Evolutionary conservation across 2,329 filamentous ascomycete species (phyloP), one percentile per base, ranked within the genome.

Genomic region (Neonectria punicea): DNA sequence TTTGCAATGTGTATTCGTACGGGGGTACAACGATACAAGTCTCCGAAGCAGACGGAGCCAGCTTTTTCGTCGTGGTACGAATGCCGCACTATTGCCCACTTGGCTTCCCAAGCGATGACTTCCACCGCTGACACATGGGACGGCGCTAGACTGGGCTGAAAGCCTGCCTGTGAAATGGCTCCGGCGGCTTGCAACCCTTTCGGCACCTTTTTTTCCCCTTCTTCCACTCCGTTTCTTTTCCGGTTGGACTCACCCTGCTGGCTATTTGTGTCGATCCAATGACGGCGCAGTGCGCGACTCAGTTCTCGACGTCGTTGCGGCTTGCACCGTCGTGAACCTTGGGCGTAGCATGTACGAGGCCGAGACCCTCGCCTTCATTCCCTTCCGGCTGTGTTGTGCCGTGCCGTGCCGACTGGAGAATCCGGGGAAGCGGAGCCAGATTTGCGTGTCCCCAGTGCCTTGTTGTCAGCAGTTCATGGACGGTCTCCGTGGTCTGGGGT

Each of bases 381-480:
- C 41, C n/a, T 46, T 63, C 54, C 54, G 55, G 39, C 41, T 63
- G 46, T 63, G 25, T 55, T 63, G 46, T 63, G 34, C 61, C 61
- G 61, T 63, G 61, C 55, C 61, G 61, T 58, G 46, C 61, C 61
- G 61, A 41, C 25, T 43, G 32, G 61, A 49, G 49, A 63, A 63
- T 63, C 61, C 58, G 61, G 61, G 61, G 61, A 63, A 63, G 61
- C 61, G 61, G 61, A 63, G 61, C 55, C 55, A 43, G 30, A 30
- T 6, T 34, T 36, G 2, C 10, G 30, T 20, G 14, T 34, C 46
- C 25, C 25, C 25, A 32, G 46, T 30, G 16, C 16, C 16, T 53
- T n/a, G 34, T 41, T 39, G 30, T 11, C 39, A 34, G 14, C 16
- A 20, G n/a, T 57, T 41, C 20, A 54, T 58, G 39, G 34, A 34